These are phyloP conservation scores for Rhodomyrtus tomentosa DNA, from an alignment of 345 rosid species.

Conservation along the genomic window DNA sequence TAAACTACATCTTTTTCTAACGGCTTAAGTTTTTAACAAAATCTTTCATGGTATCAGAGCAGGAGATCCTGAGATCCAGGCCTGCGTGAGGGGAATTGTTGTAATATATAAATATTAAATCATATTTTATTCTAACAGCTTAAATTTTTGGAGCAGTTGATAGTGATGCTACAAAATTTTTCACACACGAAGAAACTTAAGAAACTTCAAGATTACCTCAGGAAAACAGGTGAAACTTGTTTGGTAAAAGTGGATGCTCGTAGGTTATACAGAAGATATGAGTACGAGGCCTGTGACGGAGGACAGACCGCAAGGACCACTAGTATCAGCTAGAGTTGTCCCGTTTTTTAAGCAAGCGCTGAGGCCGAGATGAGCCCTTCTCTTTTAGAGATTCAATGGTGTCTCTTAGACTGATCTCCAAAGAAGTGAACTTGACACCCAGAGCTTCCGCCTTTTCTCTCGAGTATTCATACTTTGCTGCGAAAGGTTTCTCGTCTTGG, in stretches of 20 bases:
- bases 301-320: not conserved
- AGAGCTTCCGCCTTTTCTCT: slow-evolving; percentile 26
- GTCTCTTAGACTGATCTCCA: slow-evolving; percentile 40
- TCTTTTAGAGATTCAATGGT: slow-evolving; percentile 12
- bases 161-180: no score
- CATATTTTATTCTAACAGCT: no score
- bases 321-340: not conserved
- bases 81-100: no score
- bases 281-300: not conserved
- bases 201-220: not conserved
- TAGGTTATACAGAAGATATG: not conserved
- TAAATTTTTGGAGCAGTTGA: no score
- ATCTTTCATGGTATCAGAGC: no score
- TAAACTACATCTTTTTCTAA: no score
- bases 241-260: not conserved
- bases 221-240: not conserved
- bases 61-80: no score
- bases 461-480: slow-evolving; percentile 16
- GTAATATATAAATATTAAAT: no score
- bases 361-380: not conserved
- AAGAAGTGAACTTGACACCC: slow-evolving; percentile 36
- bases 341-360: not conserved
- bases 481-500: slow-evolving; percentile 13
- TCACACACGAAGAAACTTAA: no score
- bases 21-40: no score